Evolutionary conservation across 1,139 yeast genomes (phyloP), one percentile per base, ranked within the genome.

Genomic region (Casaregolazyma suthepensis): DNA sequence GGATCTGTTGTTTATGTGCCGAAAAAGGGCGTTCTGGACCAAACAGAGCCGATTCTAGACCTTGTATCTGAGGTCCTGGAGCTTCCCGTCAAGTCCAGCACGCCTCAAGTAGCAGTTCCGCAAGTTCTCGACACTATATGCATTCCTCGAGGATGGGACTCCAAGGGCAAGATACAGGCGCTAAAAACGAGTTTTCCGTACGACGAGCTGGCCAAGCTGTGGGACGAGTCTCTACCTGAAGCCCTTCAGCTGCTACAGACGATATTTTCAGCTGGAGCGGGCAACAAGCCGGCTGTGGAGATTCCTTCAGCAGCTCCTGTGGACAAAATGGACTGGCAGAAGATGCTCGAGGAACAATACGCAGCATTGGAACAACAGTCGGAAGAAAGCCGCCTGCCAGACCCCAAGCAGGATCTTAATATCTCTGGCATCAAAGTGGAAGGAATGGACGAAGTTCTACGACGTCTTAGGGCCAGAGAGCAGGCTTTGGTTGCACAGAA

Each of bases 91-190:
- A 47, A 46, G 17, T 51, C 51, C n/a, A 46, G 48, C 5, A 37
- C 50, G 23, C 45, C 56, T 18, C 54, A 55, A 43, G 52, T 49
- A 7, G 56, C 65, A 6, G 57, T 59, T 1, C 70, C 74, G 0
- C 59, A 64, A 15, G 66, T 72, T 31, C 68, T 69, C 1, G 71
- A 71, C 43, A 63, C 69, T 37, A 64, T 83, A 17, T 63, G 72
- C 38, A 74, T 86, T 1, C 75, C 75, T 1, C 59, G 69, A 1
- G 75, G 75, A 12, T 72, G 75, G 75, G 75, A 72, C 53, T 63
- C 73, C 9, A 57, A 61, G 52, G 70, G 67, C 7, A 71, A 71
- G 51, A 72, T 72, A 31, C 52, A 56, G 18, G 67, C 70, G 0
- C 58, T 66, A 12, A 58, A 62, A 40, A 69, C 65, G 13, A 64